phyloP scores from a whole-genome alignment of 2,329 filamentous ascomycete genomes.

The Paracamarosporium sp. region DNA sequence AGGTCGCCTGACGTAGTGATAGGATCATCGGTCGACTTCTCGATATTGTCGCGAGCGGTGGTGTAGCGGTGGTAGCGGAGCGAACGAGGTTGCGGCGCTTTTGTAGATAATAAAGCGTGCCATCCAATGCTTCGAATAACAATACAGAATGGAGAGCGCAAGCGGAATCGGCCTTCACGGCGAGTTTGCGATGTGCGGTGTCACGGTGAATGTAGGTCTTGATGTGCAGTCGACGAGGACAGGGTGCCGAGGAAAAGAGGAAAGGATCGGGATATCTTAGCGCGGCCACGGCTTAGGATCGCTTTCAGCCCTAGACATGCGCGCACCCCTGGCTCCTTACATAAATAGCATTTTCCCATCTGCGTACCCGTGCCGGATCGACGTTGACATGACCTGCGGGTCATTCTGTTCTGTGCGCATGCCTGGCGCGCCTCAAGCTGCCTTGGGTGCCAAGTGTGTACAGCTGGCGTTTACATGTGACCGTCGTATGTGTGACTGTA shows the following conservation, averaged over 20 bases:
- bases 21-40: constrained; percentile 39
- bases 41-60: constrained; percentile 12
- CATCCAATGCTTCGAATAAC: constrained; percentile 35
- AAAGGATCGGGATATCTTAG: not conserved
- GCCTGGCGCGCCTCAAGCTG: not conserved
- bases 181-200: constrained; percentile 21
- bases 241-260: constrained; percentile 5
- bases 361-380: not conserved
- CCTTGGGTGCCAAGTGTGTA: not conserved
- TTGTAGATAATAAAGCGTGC: constrained; percentile 26
- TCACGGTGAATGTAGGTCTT: constrained; percentile 9
- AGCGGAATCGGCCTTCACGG: constrained; percentile 19
- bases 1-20: constrained; percentile 23
- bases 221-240: constrained; percentile 14
- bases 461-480: not conserved
- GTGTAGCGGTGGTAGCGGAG: constrained; percentile 10
- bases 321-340: not conserved
- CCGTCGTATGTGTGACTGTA: not conserved
- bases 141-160: constrained; percentile 9
- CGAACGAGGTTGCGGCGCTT: constrained; percentile 20
- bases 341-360: not conserved
- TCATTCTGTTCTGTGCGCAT: not conserved
- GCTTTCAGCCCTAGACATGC: not conserved
- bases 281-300: not conserved
- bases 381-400: not conserved